Percentiles rank a stretch among this genome's conserved stretches.
These are phyloP conservation scores for Aspergillus avenaceus DNA, from an alignment of 495 filamentous ascomycete species.

Conservation along the genomic window DNA sequence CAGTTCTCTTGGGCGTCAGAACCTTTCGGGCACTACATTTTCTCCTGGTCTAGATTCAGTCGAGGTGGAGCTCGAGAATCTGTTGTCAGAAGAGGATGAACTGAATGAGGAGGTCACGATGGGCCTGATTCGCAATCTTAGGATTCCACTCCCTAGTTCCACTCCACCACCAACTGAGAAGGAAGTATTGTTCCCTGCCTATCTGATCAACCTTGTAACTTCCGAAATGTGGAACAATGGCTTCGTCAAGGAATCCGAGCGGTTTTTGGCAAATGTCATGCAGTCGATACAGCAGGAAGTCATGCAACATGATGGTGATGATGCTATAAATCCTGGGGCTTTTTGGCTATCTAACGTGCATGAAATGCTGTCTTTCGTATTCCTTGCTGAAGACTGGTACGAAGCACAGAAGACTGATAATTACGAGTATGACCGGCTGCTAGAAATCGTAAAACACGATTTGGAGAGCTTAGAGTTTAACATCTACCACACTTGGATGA, in stretches of 20 bases:
- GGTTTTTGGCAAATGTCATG: constrained; percentile 99
- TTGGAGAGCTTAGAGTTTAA: constrained; percentile 99
- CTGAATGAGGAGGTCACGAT: constrained; percentile 95
- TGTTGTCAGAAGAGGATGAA: constrained; percentile 91
- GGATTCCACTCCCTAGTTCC: constrained; percentile 81
- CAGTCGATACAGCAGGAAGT: constrained; percentile 98
- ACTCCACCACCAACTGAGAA: constrained; percentile 91
- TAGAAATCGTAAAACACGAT: constrained; percentile 99
- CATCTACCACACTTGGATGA: constrained; percentile 99
- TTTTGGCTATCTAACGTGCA: constrained; percentile 99
- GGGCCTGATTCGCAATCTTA: constrained; percentile 92
- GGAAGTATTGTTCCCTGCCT: constrained; percentile 96
- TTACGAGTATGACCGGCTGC: constrained; percentile 94
- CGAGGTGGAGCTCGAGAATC: constrained; percentile 86
- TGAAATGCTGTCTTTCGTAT: constrained; percentile 99
- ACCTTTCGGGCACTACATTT: constrained; percentile 63
- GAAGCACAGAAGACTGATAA: constrained; percentile 99
- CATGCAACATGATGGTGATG: constrained; percentile 97
- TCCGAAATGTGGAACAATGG: constrained; percentile 99
- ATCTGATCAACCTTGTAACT: constrained; percentile 97
- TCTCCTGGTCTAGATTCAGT: constrained; percentile 80
- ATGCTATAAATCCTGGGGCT: constrained; percentile 93
- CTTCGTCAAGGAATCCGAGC: constrained; percentile 98
- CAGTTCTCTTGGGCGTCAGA: constrained; percentile 58
- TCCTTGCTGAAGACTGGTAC: constrained; percentile 99